Evolutionary conservation across 164 flowering plant species (phyloP), one percentile per base, ranked within the genome.

Genomic region (Buxus sempervirens): DNA sequence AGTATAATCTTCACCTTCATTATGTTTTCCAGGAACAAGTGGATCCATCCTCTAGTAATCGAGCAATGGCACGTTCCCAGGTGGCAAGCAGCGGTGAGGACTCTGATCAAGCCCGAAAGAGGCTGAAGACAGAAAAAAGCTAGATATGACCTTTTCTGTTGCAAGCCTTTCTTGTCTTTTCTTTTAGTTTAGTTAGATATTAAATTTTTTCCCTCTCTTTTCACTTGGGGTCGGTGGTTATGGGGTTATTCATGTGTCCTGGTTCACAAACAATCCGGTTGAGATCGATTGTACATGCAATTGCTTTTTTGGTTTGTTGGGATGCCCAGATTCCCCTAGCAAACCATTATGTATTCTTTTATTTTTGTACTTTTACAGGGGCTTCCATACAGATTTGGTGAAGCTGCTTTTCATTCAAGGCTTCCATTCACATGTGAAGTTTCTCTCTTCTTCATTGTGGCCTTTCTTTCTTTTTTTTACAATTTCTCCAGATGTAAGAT

Each of bases 21-120:
- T 54, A 0, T 64, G 5, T 36, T 41, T 36, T 41, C 9, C 65
- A 86, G 88, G 86, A 75, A 48, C 77, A 69, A 9, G 81, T 69
- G 54, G 76, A 77, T 58, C 82, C 84, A 1, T 41, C 82, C 2
- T 41, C 82, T 15, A 62, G 77, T 70, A 81, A 83, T 66, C 84
- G 72, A 67, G 73, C 78, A 7, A 64, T 55, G 56, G 60, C 73
- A 55, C 86, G 76, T 21, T 77, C 85, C 51, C 75, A 81, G 69
- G 78, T 57, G 54, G 76, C 79, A 27, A 69, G 79, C 71, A 75
- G 75, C 8, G 76, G 81, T 20, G 84, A 79, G 19, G 88, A 82
- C 22, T 78, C 82, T 0, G 86, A 88, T 64, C 89, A 82, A 65
- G 73, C 84, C 62, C 85, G 77, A 20, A 90, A 93, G 86, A 88